A percentile compares a stretch with the other conserved stretches of the same genome.
phyloP scores from a whole-genome alignment of 1,284 basidiomycete genomes.

The Tremellales sp. region DNA sequence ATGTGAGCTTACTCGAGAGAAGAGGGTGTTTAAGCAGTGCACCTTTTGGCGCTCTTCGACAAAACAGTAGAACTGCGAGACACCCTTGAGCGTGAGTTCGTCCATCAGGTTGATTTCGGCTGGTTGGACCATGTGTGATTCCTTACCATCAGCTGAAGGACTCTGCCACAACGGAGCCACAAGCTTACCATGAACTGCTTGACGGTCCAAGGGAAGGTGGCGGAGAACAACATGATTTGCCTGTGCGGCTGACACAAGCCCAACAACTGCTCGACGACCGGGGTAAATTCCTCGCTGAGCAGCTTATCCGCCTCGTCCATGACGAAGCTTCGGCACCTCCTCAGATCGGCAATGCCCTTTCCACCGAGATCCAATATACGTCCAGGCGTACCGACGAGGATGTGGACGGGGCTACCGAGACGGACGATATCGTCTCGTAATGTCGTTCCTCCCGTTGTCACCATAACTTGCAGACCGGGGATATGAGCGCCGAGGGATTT shows the following conservation, averaged over 20 bases:
- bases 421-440: conserved; percentile 97
- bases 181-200: conserved; percentile 89
- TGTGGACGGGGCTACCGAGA: conserved; percentile 83
- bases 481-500: conserved; percentile 96
- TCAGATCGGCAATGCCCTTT: conserved; percentile 90
- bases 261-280: conserved; percentile 95
- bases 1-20: conserved; percentile 25
- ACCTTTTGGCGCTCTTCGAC: conserved; percentile 99
- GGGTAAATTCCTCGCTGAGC: conserved; percentile 93
- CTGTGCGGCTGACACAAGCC: conserved; percentile 77
- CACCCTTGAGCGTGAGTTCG: conserved; percentile 95
- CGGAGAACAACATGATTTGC: conserved; percentile 99
- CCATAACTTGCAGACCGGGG: conserved; percentile 88
- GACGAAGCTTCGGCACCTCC: conserved; percentile 90
- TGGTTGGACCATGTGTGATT: conserved; percentile 94
- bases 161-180: background rate
- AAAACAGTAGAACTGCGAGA: conserved; percentile 99
- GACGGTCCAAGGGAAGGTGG: conserved; percentile 98
- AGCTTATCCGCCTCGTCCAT: conserved; percentile 99
- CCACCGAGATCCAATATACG: conserved; percentile 92
- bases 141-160: conserved; percentile 56
- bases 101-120: conserved; percentile 99
- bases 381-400: conserved; percentile 95
- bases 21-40: conserved; percentile 62
- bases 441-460: conserved; percentile 96